phyloP scores from a whole-genome alignment of 345 rosid genomes.

The Cardamine chenopodiifolia region DNA sequence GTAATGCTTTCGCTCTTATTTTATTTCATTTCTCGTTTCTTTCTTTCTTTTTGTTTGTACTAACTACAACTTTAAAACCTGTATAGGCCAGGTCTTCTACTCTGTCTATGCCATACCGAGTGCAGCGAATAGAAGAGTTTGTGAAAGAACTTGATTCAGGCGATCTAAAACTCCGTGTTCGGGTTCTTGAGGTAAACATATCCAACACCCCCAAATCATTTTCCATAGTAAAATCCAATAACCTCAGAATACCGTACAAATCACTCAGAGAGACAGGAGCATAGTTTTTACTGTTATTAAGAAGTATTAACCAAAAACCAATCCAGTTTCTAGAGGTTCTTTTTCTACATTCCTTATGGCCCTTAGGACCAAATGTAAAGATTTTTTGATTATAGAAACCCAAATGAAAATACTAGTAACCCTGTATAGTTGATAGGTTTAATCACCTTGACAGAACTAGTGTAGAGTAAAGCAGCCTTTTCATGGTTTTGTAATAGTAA shows the following conservation, averaged over 20 bases:
- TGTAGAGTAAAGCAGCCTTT: not conserved
- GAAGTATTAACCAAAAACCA: not conserved
- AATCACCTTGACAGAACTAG: not conserved
- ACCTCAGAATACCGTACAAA: not conserved
- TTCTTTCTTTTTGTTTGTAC: slow-evolving; percentile 7
- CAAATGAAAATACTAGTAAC: not conserved
- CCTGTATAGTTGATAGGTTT: not conserved
- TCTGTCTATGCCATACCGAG: slow-evolving; percentile 84
- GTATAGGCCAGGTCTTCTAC: slow-evolving; percentile 80
- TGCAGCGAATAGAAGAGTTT: slow-evolving; percentile 82
- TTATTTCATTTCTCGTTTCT: not conserved
- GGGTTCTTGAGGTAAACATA: slow-evolving; percentile 83
- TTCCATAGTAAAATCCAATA: not conserved
- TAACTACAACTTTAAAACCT: slow-evolving; percentile 20
- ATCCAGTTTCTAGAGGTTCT: not conserved
- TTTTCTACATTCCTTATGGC: not conserved
- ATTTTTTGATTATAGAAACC: not conserved
- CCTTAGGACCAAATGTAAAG: not conserved
- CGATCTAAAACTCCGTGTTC: slow-evolving; percentile 85
- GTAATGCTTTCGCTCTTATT: slow-evolving; percentile 43
- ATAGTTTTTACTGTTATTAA: not conserved
- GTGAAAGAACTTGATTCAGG: slow-evolving; percentile 88
- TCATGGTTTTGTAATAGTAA: not conserved
- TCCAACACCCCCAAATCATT: not conserved
- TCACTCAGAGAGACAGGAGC: not conserved